Evolutionary conservation across 768 basidiomycete species (phyloP).

Genomic region (Nidularia pulvinata): DNA sequence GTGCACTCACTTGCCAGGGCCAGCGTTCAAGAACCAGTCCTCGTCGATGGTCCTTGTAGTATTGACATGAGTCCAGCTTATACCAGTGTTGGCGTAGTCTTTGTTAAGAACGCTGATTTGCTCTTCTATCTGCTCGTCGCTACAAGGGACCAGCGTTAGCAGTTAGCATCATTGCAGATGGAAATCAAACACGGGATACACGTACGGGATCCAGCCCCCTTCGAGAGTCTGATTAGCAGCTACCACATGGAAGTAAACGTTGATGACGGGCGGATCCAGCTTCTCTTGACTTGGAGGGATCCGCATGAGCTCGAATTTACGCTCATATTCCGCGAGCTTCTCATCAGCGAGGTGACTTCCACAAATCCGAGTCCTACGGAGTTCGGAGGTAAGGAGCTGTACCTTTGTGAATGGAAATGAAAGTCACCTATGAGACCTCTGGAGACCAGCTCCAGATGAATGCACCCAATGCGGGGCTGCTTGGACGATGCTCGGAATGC

Average conservation of each 20-base stretch:
- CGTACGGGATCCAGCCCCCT: slow-evolving; percentile 15
- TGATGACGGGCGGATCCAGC: slow-evolving; percentile 10
- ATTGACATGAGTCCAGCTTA: background rate
- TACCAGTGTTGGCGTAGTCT: background rate
- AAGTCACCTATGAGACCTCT: background rate
- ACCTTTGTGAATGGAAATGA: background rate
- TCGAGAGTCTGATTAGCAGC: slow-evolving; percentile 21
- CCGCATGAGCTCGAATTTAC: background rate
- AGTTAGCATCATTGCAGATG: background rate
- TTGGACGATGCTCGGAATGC: too few relatives aligned
- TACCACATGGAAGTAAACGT: slow-evolving; percentile 34
- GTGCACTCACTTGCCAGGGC: background rate
- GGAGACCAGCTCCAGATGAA: background rate
- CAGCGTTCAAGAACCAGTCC: background rate
- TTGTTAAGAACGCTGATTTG: background rate
- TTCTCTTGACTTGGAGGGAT: background rate
- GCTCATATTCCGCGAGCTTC: background rate
- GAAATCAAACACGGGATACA: background rate
- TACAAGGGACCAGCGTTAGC: background rate
- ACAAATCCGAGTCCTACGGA: background rate
- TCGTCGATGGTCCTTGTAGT: background rate
- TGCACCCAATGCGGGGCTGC: too few relatives aligned
- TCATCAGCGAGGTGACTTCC: background rate
- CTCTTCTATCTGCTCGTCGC: background rate
- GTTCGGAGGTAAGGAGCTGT: background rate